These are phyloP conservation scores for Fusarium compactum DNA, from an alignment of 2,329 filamentous ascomycete species.

Conservation along the genomic window DNA sequence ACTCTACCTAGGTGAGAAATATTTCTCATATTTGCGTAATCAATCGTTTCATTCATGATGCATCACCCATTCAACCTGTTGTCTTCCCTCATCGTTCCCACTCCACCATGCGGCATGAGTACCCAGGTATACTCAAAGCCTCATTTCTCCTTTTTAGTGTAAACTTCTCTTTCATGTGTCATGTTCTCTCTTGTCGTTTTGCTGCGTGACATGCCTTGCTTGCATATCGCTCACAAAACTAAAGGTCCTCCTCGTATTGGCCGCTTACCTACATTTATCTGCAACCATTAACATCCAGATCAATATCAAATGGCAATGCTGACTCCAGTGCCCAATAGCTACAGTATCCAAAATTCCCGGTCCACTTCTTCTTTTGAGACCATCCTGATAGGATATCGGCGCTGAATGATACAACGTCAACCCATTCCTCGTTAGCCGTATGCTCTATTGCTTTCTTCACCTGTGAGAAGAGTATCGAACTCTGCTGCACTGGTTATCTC, in stretches of 20 bases:
- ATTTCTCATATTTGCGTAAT: neutral
- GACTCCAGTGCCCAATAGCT: constrained; percentile 9
- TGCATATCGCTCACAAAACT: constrained; percentile 22
- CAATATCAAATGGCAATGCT: constrained; percentile 11
- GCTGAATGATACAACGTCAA: neutral
- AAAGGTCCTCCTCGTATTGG: constrained; percentile 17
- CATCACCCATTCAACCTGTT: constrained; percentile 7
- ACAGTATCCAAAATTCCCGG: constrained; percentile 4
- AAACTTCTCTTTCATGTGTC: constrained; percentile 6
- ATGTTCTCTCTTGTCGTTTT: constrained; percentile 28
- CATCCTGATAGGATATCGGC: neutral
- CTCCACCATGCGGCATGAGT: constrained; percentile 25
- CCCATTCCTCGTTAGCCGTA: neutral
- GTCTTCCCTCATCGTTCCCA: constrained; percentile 22
- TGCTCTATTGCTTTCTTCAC: constrained; percentile 28
- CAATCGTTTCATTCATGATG: constrained; percentile 1
- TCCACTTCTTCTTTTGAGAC: constrained; percentile 17
- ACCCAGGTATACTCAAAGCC: constrained; percentile 12
- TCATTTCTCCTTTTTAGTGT: constrained; percentile 18
- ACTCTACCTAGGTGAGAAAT: neutral
- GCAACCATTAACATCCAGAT: constrained; percentile 9
- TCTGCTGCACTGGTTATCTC: neutral
- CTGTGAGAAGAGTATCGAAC: constrained; percentile 5
- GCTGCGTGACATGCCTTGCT: constrained; percentile 11
- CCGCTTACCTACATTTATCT: constrained; percentile 25